Evolutionary conservation across 2,329 filamentous ascomycete species (phyloP).

Genomic region (Aaosphaeria arxii): DNA sequence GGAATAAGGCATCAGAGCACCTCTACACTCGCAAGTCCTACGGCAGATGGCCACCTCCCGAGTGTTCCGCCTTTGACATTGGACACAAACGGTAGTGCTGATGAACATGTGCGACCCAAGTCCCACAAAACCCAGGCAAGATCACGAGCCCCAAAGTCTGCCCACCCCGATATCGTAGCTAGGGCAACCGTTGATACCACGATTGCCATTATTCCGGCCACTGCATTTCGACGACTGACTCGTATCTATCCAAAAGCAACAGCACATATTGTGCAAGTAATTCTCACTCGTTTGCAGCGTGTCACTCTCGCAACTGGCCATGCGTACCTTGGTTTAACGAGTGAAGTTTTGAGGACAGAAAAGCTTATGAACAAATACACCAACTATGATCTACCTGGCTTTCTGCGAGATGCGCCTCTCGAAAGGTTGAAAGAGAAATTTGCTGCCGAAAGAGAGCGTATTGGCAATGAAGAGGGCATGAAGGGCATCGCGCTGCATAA

Average conservation of each 20-base stretch:
- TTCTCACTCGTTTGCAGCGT: slow-evolving; percentile 87
- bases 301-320: slow-evolving; percentile 94
- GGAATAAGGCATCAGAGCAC: slow-evolving; percentile 22
- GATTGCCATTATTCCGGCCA: slow-evolving; percentile 96
- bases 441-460: slow-evolving; percentile 74
- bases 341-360: slow-evolving; percentile 88
- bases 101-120: slow-evolving; percentile 14
- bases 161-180: slow-evolving; percentile 96
- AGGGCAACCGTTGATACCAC: slow-evolving; percentile 94
- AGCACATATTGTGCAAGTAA: slow-evolving; percentile 96
- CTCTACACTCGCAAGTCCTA: slow-evolving; percentile 34
- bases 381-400: slow-evolving; percentile 85
- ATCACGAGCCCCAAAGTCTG: slow-evolving; percentile 61
- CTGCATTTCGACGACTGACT: slow-evolving; percentile 88
- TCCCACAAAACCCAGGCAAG: slow-evolving; percentile 21
- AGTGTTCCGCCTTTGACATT: slow-evolving; percentile 74
- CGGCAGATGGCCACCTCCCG: slow-evolving; percentile 41
- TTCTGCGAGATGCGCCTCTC: slow-evolving; percentile 78
- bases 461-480: slow-evolving; percentile 73
- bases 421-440: slow-evolving; percentile 92
- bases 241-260: slow-evolving; percentile 94
- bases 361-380: slow-evolving; percentile 93
- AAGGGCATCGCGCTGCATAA: slow-evolving; percentile 98
- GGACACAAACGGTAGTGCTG: slow-evolving; percentile 43
- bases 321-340: slow-evolving; percentile 87